Evolutionary conservation across 441 rosid species (phyloP), one percentile per base, ranked within the genome.

Genomic region (Populus trichocarpa): DNA sequence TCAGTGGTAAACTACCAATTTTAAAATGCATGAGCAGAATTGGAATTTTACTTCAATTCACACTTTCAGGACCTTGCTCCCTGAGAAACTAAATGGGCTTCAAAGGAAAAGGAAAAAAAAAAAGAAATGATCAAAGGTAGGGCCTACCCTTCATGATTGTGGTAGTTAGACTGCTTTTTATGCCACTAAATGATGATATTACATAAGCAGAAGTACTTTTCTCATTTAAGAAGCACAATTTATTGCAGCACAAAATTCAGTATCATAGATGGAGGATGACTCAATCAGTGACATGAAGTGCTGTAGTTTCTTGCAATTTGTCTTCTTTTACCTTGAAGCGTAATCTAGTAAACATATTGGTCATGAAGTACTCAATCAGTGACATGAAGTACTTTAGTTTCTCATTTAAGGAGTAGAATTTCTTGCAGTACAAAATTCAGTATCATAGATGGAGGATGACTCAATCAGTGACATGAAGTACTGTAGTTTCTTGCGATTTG

Each of bases 341-440:
- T 14, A 8, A 64, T n/a, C 76, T 77, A 36, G 72, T 85, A 35
- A 79, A 69, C 26, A 80, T 32, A 38, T 80, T 79, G 36, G 81
- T 82, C 35, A 64, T 33, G 36, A 33, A 33, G 6, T 10, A 16
- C 28, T 72, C 36, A 72, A 57, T 57, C 12, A 28, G 25, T 22
- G 70, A 33, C 36, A 33, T 33, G 36, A 33, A 33, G 36, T 33
- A 6, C 36, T 33, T 33, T 33, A 1, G 36, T 33, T 33, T 33
- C 36, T 33, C 36, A 6, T 33, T 46, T 46, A 46, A 46, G 6
- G 4, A 46, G 18, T 46, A 46, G 6, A 46, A 46, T 46, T 46
- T 46, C 13, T 46, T 46, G 57, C 18, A 46, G 57, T 46, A 46
- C 57, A 46, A 46, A 13, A 46, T 46, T 13, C 57, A 46, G 20